A percentile compares a stretch with the other conserved stretches of the same genome.
Evolutionary conservation across 1,139 yeast species (phyloP).

Genomic region (Sugiyamaella sp.): DNA sequence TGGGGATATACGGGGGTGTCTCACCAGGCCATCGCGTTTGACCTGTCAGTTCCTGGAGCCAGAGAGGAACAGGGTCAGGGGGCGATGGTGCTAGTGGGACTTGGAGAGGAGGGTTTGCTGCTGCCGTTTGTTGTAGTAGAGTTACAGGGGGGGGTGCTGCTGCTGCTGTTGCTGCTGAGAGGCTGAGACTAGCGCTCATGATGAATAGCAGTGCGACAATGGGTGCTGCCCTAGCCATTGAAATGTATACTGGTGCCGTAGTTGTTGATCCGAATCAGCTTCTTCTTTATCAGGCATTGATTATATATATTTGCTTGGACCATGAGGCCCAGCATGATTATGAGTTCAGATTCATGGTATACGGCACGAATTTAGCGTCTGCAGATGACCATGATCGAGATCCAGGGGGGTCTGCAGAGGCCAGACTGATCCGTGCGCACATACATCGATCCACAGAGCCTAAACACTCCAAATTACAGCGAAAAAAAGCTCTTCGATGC

Average conservation of each 20-base stretch:
- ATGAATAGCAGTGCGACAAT: not conserved
- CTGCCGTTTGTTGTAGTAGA: conserved; percentile 2
- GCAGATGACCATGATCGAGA: no score
- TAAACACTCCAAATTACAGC: no score
- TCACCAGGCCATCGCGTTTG: conserved; percentile 77
- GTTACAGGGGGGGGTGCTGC: not conserved
- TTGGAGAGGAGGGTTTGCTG: not conserved
- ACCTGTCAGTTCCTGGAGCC: conserved; percentile 78
- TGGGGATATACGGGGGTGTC: conserved; percentile 83
- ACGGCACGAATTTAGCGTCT: no score
- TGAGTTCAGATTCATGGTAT: no score
- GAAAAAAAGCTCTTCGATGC: no score
- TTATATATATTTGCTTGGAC: no score
- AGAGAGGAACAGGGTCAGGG: conserved; percentile 56
- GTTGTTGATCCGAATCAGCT: no score
- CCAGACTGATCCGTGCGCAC: no score
- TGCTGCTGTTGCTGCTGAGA: conserved; percentile 1
- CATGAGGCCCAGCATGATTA: no score
- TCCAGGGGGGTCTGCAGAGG: no score
- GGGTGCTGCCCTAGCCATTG: not conserved
- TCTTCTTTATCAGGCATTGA: no score
- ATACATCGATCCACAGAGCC: no score
- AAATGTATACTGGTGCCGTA: not conserved
- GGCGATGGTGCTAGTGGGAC: conserved; percentile 8
- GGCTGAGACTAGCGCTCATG: not conserved